Evolutionary conservation across 768 basidiomycete genomes (phyloP), one percentile per base, ranked within the genome.

Genomic region (Hypholoma fasciculare): DNA sequence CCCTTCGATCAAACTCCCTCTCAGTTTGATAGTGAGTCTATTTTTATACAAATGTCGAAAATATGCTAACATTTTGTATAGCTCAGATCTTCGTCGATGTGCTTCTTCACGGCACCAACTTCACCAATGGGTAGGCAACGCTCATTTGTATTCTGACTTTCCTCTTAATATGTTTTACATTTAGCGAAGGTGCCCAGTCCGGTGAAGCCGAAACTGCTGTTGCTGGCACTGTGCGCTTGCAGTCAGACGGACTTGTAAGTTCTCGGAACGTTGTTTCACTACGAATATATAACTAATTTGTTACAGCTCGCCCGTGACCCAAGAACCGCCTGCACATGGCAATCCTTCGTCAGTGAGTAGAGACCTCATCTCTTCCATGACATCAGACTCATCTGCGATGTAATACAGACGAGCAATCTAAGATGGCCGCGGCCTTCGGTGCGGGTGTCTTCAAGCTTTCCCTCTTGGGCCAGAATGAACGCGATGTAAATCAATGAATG

Each of bases 311-410:
- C 72, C 23, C 60, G 70, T 56, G 78, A 82, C 67, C 58, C 72
- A 5, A 69, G 76, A 44, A 83, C 81, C 19, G 73, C 78, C 12
- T 82, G 81, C 69, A 61, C 63, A 48, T 82, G 81, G 80, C 81
- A 82, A 66, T 69, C 71, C 1, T 72, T 76, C 58, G 76, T 74
- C 36, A 71, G 73, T 76, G 36, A 62, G 72, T 63, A 50, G 30
- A 6, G 9, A 34, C 30, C 9, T 9, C 46, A 6, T 11, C n/a
- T 52, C 12, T 26, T 26, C 47, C 13, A 19, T 17, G 48, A 38
- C 17, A 40, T 16, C 27, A n/a, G 8, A 20, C 19, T 17, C 49
- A 36, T 19, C 38, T 36, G 1, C 17, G 6, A 38, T 27, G 19
- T 11, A 27, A 30, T n/a, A 12, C 42, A 72, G 71, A 61, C 60